Base-by-base conservation (phyloP, 2,329 filamentous ascomycete genomes). In the Rhynchosporium secalis region DNA sequence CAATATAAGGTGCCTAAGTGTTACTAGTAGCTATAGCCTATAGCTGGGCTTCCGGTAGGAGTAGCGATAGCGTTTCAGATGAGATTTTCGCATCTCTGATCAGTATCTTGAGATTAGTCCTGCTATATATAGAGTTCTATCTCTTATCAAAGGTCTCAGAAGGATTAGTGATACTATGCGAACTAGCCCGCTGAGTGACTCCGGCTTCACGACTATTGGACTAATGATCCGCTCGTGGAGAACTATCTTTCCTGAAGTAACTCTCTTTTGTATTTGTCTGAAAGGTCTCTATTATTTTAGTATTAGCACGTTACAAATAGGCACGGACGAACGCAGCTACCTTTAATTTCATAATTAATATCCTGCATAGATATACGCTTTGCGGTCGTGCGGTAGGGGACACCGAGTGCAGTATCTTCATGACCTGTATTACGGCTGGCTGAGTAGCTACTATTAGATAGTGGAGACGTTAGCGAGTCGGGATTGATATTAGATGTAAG, bases 311-410 rank as follows among this genome's bases (percentile, higher is more conserved):
- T 49, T 49, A 28, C 12, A 49, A 13, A 31, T 49, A 28, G 46
- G 47, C 28, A 33, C 47, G 10, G 47, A 49, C 9, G 9, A 49
- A 49, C 47, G 47, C 47, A 49, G 13, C 47, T 49, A 49, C 48
- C 48, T 15, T 51, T 13, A 51, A 38, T 26, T 13, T 31, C 48
- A 20, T 51, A 36, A 15, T 3, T 29, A 15, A 51, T 29, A 36
- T 51, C 8, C 48, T 51, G 48, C 48, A 51, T 51, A 51, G 31
- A 51, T 12, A 31, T 2, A 36, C 38, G 48, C 29, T 15, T 15
- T 36, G 48, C 48, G 38, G 29, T 29, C 10, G 29, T 15, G 48
- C 33, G 31, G 36, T 29, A 51, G 31, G 33, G 31, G 31, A 36
- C n/a, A 15, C 33, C 36, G 1, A 51, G n/a, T 51, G 31, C 4